Conservation (phyloP, 2,329 filamentous ascomycete species). For the Diaporthe longicolla region DNA sequence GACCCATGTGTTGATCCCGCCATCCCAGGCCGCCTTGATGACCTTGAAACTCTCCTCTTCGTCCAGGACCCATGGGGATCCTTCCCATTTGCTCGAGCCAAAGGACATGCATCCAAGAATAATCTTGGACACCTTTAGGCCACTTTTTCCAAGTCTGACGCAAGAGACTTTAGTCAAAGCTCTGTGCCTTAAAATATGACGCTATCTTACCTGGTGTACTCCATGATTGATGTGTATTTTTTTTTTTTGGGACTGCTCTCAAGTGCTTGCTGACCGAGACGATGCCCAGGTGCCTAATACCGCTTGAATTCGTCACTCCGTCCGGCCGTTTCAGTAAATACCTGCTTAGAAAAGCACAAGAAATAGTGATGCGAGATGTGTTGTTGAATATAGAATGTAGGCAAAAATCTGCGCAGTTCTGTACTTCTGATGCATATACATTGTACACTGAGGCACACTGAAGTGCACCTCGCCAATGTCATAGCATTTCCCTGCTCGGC, state of each 20-base stretch:
- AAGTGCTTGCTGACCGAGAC: neutral
- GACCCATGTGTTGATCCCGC: constrained; percentile 59
- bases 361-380: neutral
- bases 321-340: neutral
- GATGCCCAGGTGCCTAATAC: no score
- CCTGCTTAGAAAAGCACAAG: neutral
- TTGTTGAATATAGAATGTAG: neutral
- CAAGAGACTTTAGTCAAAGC: neutral
- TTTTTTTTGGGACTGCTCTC: neutral
- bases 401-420: no score
- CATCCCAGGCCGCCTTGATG: constrained; percentile 57
- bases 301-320: no score
- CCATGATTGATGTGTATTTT: neutral
- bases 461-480: neutral
- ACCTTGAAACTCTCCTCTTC: constrained; percentile 55
- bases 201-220: neutral
- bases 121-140: constrained; percentile 58
- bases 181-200: neutral
- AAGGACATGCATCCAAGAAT: constrained; percentile 56
- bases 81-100: constrained; percentile 52
- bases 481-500: neutral
- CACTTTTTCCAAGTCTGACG: constrained; percentile 54
- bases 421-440: neutral
- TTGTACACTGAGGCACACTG: neutral
- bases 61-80: constrained; percentile 52